These are phyloP conservation scores for Brassica rapa DNA, from an alignment of 345 rosid species.

Conservation along the genomic window DNA sequence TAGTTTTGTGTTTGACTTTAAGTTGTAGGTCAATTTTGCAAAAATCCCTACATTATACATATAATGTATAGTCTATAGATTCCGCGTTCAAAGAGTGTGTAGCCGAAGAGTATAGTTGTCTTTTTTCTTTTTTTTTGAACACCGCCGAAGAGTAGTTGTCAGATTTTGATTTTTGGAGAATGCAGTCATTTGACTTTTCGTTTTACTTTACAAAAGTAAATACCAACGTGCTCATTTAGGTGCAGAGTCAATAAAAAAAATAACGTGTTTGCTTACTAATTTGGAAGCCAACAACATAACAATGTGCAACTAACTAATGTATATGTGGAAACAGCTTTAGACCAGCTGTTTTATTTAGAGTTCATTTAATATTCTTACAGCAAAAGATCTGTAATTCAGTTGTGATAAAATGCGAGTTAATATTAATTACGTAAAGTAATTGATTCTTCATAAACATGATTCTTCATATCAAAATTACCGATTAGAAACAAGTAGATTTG, in stretches of 20 bases:
- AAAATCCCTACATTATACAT: background rate
- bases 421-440: no score
- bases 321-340: no score
- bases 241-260: background rate
- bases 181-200: slow-evolving; percentile 18
- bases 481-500: background rate
- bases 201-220: background rate
- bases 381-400: no score
- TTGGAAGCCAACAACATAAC: background rate
- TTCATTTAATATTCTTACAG: no score
- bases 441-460: no score
- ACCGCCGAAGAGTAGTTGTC: background rate
- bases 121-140: no score
- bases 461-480: no score
- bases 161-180: slow-evolving; percentile 15
- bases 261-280: slow-evolving; percentile 6
- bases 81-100: background rate
- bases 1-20: no score
- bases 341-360: no score
- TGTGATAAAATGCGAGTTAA: no score
- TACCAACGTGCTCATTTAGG: slow-evolving; percentile 16
- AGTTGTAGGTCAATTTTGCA: no score
- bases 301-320: background rate
- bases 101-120: background rate
- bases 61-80: background rate